These are phyloP conservation scores for Pythium pectinolyticum DNA, from an alignment of 352 stramenopile genomes.

Conservation along the genomic window DNA sequence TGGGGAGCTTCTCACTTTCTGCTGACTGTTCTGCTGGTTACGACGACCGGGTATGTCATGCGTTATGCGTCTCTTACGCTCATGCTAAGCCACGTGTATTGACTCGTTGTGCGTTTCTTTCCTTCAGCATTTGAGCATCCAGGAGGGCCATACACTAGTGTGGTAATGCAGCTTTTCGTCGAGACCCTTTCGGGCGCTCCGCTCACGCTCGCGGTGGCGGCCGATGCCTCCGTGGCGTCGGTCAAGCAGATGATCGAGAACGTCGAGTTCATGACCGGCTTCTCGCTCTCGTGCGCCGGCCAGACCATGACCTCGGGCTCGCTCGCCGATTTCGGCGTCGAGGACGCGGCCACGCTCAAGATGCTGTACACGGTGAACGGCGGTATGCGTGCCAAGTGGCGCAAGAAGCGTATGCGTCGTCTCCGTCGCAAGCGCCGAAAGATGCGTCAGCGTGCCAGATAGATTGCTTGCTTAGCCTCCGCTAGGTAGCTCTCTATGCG, in stretches of 20 bases:
- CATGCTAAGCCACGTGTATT: background rate
- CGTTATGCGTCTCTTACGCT: background rate
- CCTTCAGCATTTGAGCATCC: conserved; percentile 90
- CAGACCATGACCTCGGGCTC: conserved; percentile 78
- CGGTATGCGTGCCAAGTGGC: conserved; percentile 97
- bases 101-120: background rate
- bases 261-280: conserved; percentile 93
- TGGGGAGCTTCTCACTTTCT: conserved; percentile 76
- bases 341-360: conserved; percentile 91
- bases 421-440: conserved; percentile 98
- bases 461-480: too few species aligned
- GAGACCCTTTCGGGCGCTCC: conserved; percentile 85
- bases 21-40: conserved; percentile 91
- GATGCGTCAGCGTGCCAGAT: conserved; percentile 99
- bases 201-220: conserved; percentile 74
- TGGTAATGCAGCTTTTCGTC: conserved; percentile 95
- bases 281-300: conserved; percentile 89
- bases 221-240: conserved; percentile 90
- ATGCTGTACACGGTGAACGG: conserved; percentile 91
- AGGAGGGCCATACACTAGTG: conserved; percentile 84
- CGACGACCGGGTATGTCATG: conserved; percentile 64
- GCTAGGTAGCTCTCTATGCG: too few species aligned
- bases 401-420: conserved; percentile 98
- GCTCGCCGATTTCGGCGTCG: conserved; percentile 91
- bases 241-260: conserved; percentile 95